Evolutionary conservation across 768 basidiomycete species (phyloP), one percentile per base, ranked within the genome.

Genomic region (Pulveroboletus sp.): DNA sequence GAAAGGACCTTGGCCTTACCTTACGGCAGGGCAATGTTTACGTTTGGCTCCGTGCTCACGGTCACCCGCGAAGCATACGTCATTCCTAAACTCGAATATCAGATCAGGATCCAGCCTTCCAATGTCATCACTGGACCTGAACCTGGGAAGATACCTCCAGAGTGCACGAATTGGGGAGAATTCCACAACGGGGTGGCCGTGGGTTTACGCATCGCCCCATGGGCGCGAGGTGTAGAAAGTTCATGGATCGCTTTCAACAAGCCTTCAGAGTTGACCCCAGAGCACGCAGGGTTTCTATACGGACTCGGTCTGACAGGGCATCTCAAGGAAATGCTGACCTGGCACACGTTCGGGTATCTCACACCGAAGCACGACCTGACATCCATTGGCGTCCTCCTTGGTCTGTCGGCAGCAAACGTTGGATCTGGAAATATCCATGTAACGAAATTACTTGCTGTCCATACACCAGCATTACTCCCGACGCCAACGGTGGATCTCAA

Each of bases 161-260:
- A 97, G 36, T 85, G 84, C 25, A 68, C 81, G 6, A 79, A 76
- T 43, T 99, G 95, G 97, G 93, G 90, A n/a, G 90, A 94, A 51
- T 99, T 99, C 69, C 94, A 98, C 68, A 94, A 95, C 54, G 97
- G 97, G 10, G 95, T 97, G 0, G 92, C 93, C 8, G 90, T 92
- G 5, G 97, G 87, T 3, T 68, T 99, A 37, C 84, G 90, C 7
- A 82, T 97, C 42, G 83, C 87, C 0, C 82, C 89, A 0, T 77
- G 80, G n/a, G 79, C 85, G 9, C 68, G 73, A 40, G 82, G 82
- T 10, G 79, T 98, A 36, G 92, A 97, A 63, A 90, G 89, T 59
- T 92, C 93, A 0, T 97, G 94, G 91, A 93, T 97, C 45, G 85
- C 87, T 13, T 97, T 94, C 76, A 95, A 98, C 68, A 90, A 89